These are phyloP conservation scores for Suillus tomentosus DNA, from an alignment of 768 basidiomycete species.

Conservation along the genomic window DNA sequence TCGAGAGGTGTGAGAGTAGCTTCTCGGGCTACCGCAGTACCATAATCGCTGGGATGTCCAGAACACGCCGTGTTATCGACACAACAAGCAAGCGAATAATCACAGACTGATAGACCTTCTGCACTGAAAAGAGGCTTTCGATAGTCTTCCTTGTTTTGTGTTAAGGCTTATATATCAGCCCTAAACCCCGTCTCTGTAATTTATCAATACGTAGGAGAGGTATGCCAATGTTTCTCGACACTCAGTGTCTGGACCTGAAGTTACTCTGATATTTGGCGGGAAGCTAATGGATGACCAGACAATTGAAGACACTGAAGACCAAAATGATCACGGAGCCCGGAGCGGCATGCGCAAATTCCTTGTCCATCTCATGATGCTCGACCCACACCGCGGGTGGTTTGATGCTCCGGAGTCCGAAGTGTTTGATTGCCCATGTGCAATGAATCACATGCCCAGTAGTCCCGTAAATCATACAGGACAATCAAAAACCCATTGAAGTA, in stretches of 20 bases:
- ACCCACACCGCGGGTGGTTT: not conserved
- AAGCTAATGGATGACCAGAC: not conserved
- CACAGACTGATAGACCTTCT: slow-evolving; percentile 1
- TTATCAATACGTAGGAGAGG: not conserved
- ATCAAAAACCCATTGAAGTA: not conserved
- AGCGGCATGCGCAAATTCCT: not conserved
- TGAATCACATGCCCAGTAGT: not conserved
- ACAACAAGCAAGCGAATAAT: slow-evolving; percentile 4
- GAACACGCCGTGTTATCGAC: slow-evolving; percentile 6
- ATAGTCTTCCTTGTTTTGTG: slow-evolving; percentile 4
- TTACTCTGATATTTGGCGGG: not conserved
- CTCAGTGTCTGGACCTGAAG: not conserved
- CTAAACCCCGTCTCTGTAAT: not conserved
- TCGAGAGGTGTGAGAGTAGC: slow-evolving; percentile 7
- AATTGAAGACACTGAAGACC: not conserved
- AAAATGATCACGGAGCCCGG: not conserved
- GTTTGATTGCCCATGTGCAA: not conserved
- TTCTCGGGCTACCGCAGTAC: slow-evolving; percentile 10
- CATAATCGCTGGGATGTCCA: slow-evolving; percentile 9
- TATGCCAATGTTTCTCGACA: not conserved
- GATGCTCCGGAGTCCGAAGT: not conserved
- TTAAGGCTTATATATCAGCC: not conserved
- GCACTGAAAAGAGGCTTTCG: not conserved
- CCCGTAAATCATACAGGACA: not conserved
- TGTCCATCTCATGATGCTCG: not conserved